Conservation (phyloP, 2,329 filamentous ascomycete genomes). For the Colletotrichum higginsianum region DNA sequence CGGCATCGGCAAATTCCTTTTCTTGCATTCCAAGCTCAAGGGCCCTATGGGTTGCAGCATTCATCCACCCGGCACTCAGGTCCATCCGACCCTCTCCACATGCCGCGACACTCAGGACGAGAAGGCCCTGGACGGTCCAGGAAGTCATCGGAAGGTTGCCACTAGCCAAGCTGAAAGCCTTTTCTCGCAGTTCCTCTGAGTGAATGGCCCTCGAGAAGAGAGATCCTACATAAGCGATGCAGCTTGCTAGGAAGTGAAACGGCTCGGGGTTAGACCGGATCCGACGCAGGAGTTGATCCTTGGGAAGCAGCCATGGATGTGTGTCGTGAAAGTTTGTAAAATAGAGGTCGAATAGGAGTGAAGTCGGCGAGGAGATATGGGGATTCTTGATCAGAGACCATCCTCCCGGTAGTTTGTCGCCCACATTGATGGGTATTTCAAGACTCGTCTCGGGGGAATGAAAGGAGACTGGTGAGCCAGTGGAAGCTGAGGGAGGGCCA, state of each 20-base stretch:
- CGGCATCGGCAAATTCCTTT: slow-evolving; percentile 50
- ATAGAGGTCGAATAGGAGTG: slow-evolving; percentile 47
- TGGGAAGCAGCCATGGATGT: slow-evolving; percentile 42
- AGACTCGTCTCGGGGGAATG: slow-evolving; percentile 44
- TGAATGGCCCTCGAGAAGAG: slow-evolving; percentile 50
- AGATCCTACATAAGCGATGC: slow-evolving; percentile 57
- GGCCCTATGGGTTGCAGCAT: slow-evolving; percentile 50
- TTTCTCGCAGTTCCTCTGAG: slow-evolving; percentile 51
- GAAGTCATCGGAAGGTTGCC: slow-evolving; percentile 51
- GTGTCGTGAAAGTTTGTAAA: slow-evolving; percentile 46
- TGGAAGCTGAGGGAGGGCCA: slow-evolving; percentile 33
- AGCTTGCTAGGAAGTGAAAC: slow-evolving; percentile 50
- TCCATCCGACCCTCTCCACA: slow-evolving; percentile 50
- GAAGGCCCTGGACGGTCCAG: slow-evolving; percentile 53
- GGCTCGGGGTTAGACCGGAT: slow-evolving; percentile 25
- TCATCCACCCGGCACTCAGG: slow-evolving; percentile 49
- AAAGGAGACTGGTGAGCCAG: slow-evolving; percentile 27
- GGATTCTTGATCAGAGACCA: slow-evolving; percentile 44
- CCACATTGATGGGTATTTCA: slow-evolving; percentile 41
- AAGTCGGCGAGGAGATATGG: slow-evolving; percentile 24
- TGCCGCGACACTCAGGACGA: slow-evolving; percentile 50
- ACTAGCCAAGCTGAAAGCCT: slow-evolving; percentile 51
- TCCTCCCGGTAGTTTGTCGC: slow-evolving; percentile 46
- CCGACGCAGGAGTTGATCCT: slow-evolving; percentile 33
- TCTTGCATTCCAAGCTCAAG: slow-evolving; percentile 53